Base-by-base conservation (phyloP, 768 basidiomycete genomes). In the Suillus spraguei region DNA sequence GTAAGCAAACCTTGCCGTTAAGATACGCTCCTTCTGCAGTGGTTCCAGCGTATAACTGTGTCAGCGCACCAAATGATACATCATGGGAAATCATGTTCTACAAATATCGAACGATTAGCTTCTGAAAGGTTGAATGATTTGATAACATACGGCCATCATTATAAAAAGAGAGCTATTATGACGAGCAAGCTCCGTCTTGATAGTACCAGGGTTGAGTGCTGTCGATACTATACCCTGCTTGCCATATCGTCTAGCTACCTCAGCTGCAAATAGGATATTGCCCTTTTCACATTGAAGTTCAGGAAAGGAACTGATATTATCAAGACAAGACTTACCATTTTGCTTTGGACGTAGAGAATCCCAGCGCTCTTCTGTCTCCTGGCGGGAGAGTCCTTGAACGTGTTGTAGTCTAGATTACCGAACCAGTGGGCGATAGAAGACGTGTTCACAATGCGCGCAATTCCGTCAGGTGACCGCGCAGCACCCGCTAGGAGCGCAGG, bases 41-140 rank as follows among this genome's bases (percentile, higher is more conserved):
- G 2, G 85, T 85, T 5, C 81, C 85, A 10, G 82, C 85, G 62
- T 78, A 86, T 0, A 86, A 68, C 60, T 80, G 82, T 1, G 83
- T 85, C n/a, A 85, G 67, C 0, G 83, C 82, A 16, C 85, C 84
- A 32, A 76, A 72, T 2, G 74, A 60, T 0, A 74, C 70, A 20
- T 78, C 74, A 46, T 74, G 74, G 1, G 78, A 41, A 3, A 73
- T 39, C 14, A 38, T 0, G 24, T 17, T 44, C 72, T 73, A 49
- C 16, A 13, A 6, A 20, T 11, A 24, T 39, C 28, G 9, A 11
- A 44, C 39, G 24, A 46, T 65, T 38, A 66, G 35, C 46, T 2
- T 22, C n/a, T 4, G 24, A 28, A 42, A 24, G 20, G n/a, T 32
- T 36, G n/a, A 22, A 16, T 24, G 20, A 39, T 28, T 5, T 11